phyloP scores from a whole-genome alignment of 495 filamentous ascomycete genomes.

The Annulohypoxylon nitens region DNA sequence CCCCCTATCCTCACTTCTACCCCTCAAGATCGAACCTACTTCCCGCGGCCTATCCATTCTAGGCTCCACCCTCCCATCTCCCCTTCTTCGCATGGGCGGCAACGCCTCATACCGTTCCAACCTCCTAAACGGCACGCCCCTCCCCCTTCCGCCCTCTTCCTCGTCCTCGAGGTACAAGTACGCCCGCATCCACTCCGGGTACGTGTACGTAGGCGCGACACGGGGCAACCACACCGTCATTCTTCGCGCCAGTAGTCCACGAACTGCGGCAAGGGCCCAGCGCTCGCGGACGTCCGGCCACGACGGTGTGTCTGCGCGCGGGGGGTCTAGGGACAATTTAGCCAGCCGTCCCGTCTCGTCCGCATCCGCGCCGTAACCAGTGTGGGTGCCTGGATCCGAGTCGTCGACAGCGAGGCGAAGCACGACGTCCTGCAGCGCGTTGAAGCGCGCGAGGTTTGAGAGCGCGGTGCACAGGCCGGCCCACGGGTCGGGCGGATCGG shows the following conservation, averaged over 20 bases:
- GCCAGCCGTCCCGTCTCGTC: neutral
- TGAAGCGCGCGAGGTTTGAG: constrained; percentile 22
- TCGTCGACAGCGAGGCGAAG: constrained; percentile 2
- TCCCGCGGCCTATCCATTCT: neutral
- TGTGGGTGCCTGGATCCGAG: neutral
- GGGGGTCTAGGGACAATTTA: neutral
- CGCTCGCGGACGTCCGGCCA: constrained; percentile 24
- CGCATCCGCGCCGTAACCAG: neutral
- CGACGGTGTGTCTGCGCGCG: neutral
- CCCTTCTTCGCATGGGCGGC: constrained; percentile 8
- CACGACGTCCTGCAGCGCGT: constrained; percentile 5
- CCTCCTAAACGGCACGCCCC: constrained; percentile 7
- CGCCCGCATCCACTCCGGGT: constrained; percentile 1
- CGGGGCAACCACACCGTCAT: constrained; percentile 11
- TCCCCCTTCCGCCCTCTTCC: too few relatives aligned
- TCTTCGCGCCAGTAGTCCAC: constrained; percentile 6
- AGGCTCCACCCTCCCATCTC: constrained; percentile 4
- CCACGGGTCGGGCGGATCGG: neutral
- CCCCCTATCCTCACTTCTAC: too few relatives aligned
- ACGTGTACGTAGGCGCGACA: neutral
- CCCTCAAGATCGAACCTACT: neutral
- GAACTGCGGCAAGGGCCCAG: constrained; percentile 17
- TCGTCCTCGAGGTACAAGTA: constrained; percentile 1
- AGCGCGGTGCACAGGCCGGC: constrained; percentile 17
- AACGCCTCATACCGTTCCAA: constrained; percentile 19